A percentile compares a stretch with the other conserved stretches of the same genome.
These are phyloP conservation scores for Eimeria sp. DNA, from an alignment of 169 alveolate species.

Conservation along the genomic window DNA sequence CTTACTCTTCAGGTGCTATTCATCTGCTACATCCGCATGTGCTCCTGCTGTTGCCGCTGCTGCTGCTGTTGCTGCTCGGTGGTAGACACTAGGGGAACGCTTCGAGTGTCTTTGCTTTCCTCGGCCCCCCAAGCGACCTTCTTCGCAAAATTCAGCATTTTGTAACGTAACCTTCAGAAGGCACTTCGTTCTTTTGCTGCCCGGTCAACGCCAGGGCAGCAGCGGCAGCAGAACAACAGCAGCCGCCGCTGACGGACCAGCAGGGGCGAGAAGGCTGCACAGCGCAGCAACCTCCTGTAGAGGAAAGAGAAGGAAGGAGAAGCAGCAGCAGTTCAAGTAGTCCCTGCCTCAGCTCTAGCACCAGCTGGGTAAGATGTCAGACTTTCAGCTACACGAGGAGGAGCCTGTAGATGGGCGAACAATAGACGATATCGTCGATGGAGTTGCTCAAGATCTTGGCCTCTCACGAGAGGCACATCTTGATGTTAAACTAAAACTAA, in stretches of 20 bases:
- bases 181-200: background rate
- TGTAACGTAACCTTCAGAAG: background rate
- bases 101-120: background rate
- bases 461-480: conserved; percentile 33
- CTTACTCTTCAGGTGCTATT: background rate
- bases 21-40: background rate
- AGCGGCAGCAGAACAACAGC: conserved; percentile 12
- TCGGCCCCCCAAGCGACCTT: background rate
- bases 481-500: background rate
- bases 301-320: background rate
- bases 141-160: background rate
- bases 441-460: conserved; percentile 36
- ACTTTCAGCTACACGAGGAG: conserved; percentile 8
- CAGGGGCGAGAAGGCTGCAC: background rate
- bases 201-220: background rate
- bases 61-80: background rate
- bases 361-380: conserved; percentile 7
- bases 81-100: background rate
- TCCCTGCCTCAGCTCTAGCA: background rate
- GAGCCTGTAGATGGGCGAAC: conserved; percentile 19
- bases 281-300: background rate
- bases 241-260: background rate
- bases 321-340: background rate
- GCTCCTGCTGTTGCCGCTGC: conserved; percentile 9
- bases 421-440: conserved; percentile 38